Conservation (phyloP, 176 grass and related monocot species). For the Aegilops tauschii region DNA sequence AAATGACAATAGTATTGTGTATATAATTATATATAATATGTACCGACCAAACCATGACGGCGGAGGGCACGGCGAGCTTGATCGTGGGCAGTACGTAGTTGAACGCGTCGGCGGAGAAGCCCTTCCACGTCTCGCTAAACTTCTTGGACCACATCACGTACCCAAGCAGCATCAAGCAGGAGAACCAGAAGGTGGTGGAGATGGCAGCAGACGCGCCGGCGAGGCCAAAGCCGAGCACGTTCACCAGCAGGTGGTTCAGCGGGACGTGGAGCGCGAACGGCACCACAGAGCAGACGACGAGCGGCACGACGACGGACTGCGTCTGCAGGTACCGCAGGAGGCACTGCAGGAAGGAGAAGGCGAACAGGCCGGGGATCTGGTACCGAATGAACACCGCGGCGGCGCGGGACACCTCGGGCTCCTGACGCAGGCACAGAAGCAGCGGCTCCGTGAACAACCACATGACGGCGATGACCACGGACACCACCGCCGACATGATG, state of each 20-base stretch:
- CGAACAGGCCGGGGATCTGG: constrained; percentile 65
- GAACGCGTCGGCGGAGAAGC: constrained; percentile 64
- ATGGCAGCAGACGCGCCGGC: constrained; percentile 43
- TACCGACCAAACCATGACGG: constrained; percentile 91
- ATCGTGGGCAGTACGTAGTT: constrained; percentile 57
- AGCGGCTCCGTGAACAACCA: constrained; percentile 74
- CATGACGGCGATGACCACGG: constrained; percentile 44
- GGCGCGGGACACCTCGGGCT: constrained; percentile 52
- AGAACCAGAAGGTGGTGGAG: constrained; percentile 56
- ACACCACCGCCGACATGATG: constrained; percentile 43
- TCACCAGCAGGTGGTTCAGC: constrained; percentile 47
- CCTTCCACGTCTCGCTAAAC: constrained; percentile 62
- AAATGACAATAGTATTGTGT: background rate
- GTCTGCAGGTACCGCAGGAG: constrained; percentile 83
- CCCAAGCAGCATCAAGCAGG: constrained; percentile 52
- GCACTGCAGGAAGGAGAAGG: constrained; percentile 66
- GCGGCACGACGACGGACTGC: constrained; percentile 58
- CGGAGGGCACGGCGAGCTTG: constrained; percentile 74
- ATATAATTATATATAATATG: background rate
- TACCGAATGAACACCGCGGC: constrained; percentile 50
- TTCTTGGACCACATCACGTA: constrained; percentile 49
- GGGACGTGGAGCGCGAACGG: constrained; percentile 57
- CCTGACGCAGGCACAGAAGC: constrained; percentile 60
- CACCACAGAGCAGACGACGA: constrained; percentile 63
- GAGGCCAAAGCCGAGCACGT: constrained; percentile 61